Conservation (phyloP, 371 early-diverging fungal species). For the Dinochytrium kinnereticum region DNA sequence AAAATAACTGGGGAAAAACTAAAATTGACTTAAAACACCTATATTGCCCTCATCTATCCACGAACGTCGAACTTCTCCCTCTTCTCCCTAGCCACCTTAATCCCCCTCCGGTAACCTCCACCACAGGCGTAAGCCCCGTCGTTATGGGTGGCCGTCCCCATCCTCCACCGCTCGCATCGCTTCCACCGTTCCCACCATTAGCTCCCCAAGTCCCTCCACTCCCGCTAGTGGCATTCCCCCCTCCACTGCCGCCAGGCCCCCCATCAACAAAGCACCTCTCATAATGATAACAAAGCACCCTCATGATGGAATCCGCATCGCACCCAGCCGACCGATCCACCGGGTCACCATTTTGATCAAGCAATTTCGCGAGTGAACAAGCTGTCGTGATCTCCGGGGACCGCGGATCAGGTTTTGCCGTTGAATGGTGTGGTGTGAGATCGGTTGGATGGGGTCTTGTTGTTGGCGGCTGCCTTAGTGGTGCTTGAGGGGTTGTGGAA, state of each 20-base stretch:
- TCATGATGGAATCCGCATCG: constrained; percentile 12
- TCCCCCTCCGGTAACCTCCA: constrained; percentile 4
- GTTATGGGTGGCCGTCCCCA: background rate
- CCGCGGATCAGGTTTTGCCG: background rate
- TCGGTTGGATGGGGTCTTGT: constrained; percentile 6
- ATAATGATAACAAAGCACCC: constrained; percentile 12
- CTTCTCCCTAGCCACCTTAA: constrained; percentile 10
- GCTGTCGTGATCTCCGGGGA: background rate
- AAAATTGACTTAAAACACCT: too few relatives aligned
- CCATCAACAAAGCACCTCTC: background rate
- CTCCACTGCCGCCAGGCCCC: background rate
- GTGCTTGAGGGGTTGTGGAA: background rate
- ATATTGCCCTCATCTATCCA: constrained; percentile 3
- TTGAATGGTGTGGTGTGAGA: background rate
- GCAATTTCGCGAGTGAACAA: constrained; percentile 1
- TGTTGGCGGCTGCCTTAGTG: background rate
- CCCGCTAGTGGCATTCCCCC: background rate
- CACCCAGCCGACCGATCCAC: constrained; percentile 2
- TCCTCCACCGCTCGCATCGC: background rate
- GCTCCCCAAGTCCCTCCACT: background rate
- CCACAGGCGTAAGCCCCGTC: background rate
- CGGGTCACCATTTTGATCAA: constrained; percentile 7
- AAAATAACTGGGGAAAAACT: too few relatives aligned
- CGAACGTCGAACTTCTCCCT: background rate
- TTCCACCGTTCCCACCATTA: background rate